Evolutionary conservation across 2,329 filamentous ascomycete species (phyloP), one percentile per base, ranked within the genome.

Genomic region (Phialemonium atrogriseum): DNA sequence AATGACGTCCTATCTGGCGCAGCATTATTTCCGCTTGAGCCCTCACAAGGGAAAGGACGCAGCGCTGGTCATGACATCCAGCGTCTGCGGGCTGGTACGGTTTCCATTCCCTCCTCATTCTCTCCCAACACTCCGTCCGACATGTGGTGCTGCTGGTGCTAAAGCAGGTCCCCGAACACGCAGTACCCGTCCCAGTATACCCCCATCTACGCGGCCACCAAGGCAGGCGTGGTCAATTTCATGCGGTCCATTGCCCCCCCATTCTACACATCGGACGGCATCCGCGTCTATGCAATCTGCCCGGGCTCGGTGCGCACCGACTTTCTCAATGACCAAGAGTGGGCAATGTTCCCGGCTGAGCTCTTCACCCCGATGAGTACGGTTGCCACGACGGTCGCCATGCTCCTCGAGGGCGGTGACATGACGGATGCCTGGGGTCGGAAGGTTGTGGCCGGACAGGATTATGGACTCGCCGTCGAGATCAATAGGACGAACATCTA

Each of bases 21-120:
- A 55, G 27, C 57, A 64, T 38, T 64, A 63, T 38, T 62, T 64
- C 40, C 46, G 52, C 16, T 34, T 46, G 11, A 49, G 41, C 20
- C 35, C 41, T 10, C 32, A 40, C 7, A 9, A 12, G 10, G 24
- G 12, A 4, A 15, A 5, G 9, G 12, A 26, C 12, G 11, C 24
- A 9, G 36, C 45, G n/a, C 40, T 54, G 10, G 39, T 53, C 18
- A 47, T 51, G 27, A 56, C 50, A 5, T 47, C 49, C 8, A 56
- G 52, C 32, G 43, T 47, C 18, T 49, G 45, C 14, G 48, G 45
- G 10, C 37, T 54, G 20, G 20, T 22, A 22, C 20, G 20, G n/a
- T n/a, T n/a, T n/a, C n/a, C n/a, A n/a, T n/a, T n/a, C n/a, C n/a
- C n/a, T n/a, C n/a, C n/a, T n/a, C n/a, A n/a, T 22, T 11, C 8